Conservation (phyloP, 306 rosid species). For the Trifolium fragiferum region DNA sequence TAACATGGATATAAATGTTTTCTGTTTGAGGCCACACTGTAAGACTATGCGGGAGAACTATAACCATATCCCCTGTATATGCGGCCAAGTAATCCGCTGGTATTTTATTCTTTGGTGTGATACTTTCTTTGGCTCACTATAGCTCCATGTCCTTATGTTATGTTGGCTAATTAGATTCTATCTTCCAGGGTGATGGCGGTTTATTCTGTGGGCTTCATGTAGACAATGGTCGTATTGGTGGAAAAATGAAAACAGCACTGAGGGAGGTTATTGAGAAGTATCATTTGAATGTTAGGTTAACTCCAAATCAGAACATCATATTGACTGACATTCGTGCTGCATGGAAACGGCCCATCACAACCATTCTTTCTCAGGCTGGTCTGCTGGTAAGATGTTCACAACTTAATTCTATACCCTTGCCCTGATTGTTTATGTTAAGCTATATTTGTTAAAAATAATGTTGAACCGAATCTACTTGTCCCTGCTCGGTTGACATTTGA, state of each 20-base stretch:
- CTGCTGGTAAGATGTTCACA: slow-evolving; percentile 73
- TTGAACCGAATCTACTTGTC: slow-evolving; percentile 17
- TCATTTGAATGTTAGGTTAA: slow-evolving; percentile 75
- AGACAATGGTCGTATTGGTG: slow-evolving; percentile 88
- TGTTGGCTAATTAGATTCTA: slow-evolving; percentile 19
- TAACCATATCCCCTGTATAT: slow-evolving; percentile 20
- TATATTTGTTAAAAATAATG: slow-evolving; percentile 9
- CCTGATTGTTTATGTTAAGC: slow-evolving; percentile 19
- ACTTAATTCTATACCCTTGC: slow-evolving; percentile 29
- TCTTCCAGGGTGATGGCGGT: slow-evolving; percentile 82
- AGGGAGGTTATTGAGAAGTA: slow-evolving; percentile 93
- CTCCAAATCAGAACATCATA: slow-evolving; percentile 93
- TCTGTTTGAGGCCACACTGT: not conserved
- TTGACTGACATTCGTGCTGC: slow-evolving; percentile 79
- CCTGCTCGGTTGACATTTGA: slow-evolving; percentile 2
- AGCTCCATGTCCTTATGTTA: not conserved
- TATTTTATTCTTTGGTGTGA: slow-evolving; percentile 36
- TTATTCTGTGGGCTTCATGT: slow-evolving; percentile 90
- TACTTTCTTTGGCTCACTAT: slow-evolving; percentile 6
- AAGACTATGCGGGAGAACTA: slow-evolving; percentile 19
- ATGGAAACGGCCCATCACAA: slow-evolving; percentile 95
- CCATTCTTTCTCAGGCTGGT: slow-evolving; percentile 91
- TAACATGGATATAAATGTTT: not conserved
- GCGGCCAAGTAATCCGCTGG: slow-evolving; percentile 27
- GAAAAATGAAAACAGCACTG: slow-evolving; percentile 81